Percentiles rank a stretch among this genome's conserved stretches.
Evolutionary conservation across 176 grass and related monocot genomes (phyloP).

Genomic region (Juncus inflexus): DNA sequence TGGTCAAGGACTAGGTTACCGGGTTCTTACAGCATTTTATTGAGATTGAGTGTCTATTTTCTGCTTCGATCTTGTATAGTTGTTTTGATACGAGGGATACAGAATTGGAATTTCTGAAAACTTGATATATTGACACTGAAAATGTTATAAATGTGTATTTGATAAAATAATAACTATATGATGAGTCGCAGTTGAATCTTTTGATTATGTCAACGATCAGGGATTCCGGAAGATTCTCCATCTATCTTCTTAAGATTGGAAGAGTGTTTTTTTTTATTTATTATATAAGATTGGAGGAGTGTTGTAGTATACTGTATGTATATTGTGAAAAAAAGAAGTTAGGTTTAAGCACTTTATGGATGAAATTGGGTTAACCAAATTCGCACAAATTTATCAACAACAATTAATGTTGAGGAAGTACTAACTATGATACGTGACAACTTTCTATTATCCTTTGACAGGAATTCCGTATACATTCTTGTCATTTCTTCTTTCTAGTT

Average conservation of each 20-base stretch:
- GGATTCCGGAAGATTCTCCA: conserved; percentile 54
- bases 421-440: neutral
- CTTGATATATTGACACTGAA: too few relatives aligned
- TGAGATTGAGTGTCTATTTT: conserved; percentile 4
- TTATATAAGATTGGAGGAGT: too few relatives aligned
- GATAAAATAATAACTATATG: too few relatives aligned
- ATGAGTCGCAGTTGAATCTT: conserved; percentile 15
- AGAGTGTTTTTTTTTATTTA: neutral
- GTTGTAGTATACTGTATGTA: too few relatives aligned
- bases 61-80: neutral
- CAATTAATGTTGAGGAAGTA: neutral
- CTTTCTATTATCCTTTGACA: too few relatives aligned
- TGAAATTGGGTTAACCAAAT: neutral
- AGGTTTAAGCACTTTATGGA: neutral
- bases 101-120: conserved; percentile 52
- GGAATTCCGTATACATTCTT: too few relatives aligned
- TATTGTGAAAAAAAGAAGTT: neutral
- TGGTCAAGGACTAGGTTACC: conserved; percentile 35
- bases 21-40: conserved; percentile 37
- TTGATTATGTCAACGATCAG: conserved; percentile 54
- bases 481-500: too few relatives aligned
- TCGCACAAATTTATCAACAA: too few relatives aligned
- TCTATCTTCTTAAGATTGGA: conserved; percentile 7
- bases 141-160: too few relatives aligned
- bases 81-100: conserved; percentile 37